Evolutionary conservation across 2,329 filamentous ascomycete genomes (phyloP).

Genomic region (Camillea tinctor): DNA sequence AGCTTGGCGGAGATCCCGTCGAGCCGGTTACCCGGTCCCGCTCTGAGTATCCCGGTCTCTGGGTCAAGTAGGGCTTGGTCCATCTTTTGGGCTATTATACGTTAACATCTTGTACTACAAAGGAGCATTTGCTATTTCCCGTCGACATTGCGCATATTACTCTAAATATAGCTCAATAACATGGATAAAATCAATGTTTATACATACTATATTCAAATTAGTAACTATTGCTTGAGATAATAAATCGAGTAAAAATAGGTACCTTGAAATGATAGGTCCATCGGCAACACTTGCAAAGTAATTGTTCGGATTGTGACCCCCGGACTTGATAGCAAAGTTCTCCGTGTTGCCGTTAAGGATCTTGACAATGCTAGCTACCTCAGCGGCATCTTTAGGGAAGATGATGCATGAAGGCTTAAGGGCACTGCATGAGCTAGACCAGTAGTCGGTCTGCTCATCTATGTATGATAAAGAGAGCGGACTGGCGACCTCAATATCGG

Average conservation of each 20-base stretch:
- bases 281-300: slow-evolving; percentile 49
- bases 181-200: background rate
- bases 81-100: slow-evolving; percentile 35
- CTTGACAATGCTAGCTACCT: slow-evolving; percentile 52
- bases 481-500: slow-evolving; percentile 36
- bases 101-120: background rate
- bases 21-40: slow-evolving; percentile 47
- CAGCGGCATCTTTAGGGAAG: slow-evolving; percentile 46
- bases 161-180: no score
- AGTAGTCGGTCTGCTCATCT: slow-evolving; percentile 42
- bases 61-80: slow-evolving; percentile 39
- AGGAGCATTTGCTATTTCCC: background rate
- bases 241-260: background rate
- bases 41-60: slow-evolving; percentile 37
- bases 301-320: slow-evolving; percentile 56
- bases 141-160: no score
- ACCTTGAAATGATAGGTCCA: slow-evolving; percentile 47
- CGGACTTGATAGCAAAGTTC: slow-evolving; percentile 55
- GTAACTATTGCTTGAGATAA: background rate
- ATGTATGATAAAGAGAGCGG: slow-evolving; percentile 36
- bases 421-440: slow-evolving; percentile 44
- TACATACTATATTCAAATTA: background rate
- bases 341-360: slow-evolving; percentile 46
- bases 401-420: slow-evolving; percentile 46
- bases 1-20: slow-evolving; percentile 40